Base-by-base conservation (phyloP, 768 basidiomycete genomes). In the Lactifluus pinguis region DNA sequence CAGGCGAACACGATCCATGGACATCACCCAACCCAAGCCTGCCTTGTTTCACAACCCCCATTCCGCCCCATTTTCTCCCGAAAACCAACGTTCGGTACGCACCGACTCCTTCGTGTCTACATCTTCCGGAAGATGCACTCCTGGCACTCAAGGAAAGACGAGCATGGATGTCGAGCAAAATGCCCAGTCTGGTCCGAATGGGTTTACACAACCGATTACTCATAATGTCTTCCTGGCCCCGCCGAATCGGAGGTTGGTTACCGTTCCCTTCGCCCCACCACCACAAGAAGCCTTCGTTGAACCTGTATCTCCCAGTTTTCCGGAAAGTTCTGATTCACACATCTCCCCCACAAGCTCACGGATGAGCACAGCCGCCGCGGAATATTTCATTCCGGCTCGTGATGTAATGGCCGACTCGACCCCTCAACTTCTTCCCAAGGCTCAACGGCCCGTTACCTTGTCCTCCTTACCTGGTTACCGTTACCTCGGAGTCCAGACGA, bases 131-230 rank as follows among this genome's bases (percentile, higher is more conserved):
- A 54, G 25, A 25, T 25, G 60, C 55, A 63, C 58, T 29, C 55
- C 62, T n/a, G 41, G 55, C 13, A 57, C 30, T 44, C 54, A 60
- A 49, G 51, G 64, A 15, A 65, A 65, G 30, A n/a, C 32, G 29
- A 53, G 51, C 32, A 50, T 60, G 49, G 62, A 63, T 14, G 52
- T 44, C 2, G 57, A 58, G 25, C 53, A 38, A 15, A 34, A 55
- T 21, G 21, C 32, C 47, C 61, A 52, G 54, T n/a, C 52, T 6
- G 29, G 44, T 44, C 55, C 47, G 41, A 59, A 48, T 42, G 44
- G 25, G 29, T 39, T 59, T 49, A 51, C 45, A 7, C 57, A 36
- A 39, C 25, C 53, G 21, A 3, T 42, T 6, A 39, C 47, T 15
- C 49, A 34, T 48, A 38, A 55, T 19, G 13, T 29, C 41, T 38